phyloP scores from a whole-genome alignment of 2,329 filamentous ascomycete species.

The Parastagonospora nodorum region DNA sequence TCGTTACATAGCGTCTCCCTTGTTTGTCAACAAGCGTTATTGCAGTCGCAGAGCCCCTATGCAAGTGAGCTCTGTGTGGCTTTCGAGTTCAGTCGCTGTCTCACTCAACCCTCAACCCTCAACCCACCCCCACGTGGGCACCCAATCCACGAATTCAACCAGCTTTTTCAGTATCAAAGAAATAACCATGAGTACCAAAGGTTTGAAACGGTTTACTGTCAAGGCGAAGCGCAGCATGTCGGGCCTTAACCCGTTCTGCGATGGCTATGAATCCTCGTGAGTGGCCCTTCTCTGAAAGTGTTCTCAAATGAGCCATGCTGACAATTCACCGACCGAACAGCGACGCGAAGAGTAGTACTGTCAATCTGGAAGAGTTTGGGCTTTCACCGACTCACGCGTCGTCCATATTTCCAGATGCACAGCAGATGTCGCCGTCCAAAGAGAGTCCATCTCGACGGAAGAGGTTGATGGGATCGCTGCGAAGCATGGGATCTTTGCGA shows the following conservation, averaged over 20 bases:
- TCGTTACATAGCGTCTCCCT: no score
- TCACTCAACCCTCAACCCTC: no score
- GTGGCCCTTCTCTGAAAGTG: not conserved
- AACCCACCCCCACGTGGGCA: no score
- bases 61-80: no score
- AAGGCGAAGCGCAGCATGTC: slow-evolving; percentile 38
- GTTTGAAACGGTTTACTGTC: slow-evolving; percentile 30
- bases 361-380: slow-evolving; percentile 21
- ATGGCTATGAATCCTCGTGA: slow-evolving; percentile 7
- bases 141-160: no score
- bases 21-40: no score
- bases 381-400: not conserved
- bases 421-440: slow-evolving; percentile 17
- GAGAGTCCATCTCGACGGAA: slow-evolving; percentile 34
- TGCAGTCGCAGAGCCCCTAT: no score
- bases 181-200: slow-evolving; percentile 24
- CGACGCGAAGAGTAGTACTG: slow-evolving; percentile 12
- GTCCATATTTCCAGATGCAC: slow-evolving; percentile 7
- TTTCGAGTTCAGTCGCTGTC: no score
- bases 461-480: slow-evolving; percentile 32
- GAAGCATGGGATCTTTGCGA: slow-evolving; percentile 34
- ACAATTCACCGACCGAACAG: not conserved
- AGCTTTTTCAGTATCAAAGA: not conserved
- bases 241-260: slow-evolving; percentile 28
- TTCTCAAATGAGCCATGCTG: not conserved